phyloP scores from a whole-genome alignment of 441 rosid genomes.

The Gossypium gossypioides region DNA sequence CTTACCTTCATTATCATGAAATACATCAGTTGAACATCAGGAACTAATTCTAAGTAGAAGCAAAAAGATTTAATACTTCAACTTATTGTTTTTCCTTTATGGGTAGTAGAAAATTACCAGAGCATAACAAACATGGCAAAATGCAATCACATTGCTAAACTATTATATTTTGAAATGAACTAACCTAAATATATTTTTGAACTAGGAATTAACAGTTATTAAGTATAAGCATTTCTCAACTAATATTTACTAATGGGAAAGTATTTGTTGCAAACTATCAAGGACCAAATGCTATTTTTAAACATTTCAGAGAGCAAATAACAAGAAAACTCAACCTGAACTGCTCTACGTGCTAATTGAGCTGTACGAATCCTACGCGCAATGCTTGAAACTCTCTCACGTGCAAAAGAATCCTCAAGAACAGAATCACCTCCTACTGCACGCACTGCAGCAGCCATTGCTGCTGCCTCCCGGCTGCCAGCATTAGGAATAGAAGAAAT shows the following conservation, averaged over 20 bases:
- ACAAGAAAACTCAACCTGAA: conserved; percentile 44
- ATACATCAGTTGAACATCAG: not conserved
- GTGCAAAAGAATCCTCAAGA: conserved; percentile 96
- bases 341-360: conserved; percentile 90
- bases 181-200: not conserved
- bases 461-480: conserved; percentile 99
- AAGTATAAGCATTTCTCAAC: not conserved
- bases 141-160: not conserved
- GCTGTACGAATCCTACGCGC: conserved; percentile 88
- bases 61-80: not conserved
- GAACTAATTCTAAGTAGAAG: not conserved
- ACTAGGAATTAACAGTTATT: not conserved
- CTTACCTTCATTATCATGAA: not conserved
- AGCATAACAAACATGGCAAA: not conserved
- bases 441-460: conserved; percentile 99
- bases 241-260: not conserved
- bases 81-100: not conserved
- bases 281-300: not conserved
- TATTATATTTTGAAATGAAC: not conserved
- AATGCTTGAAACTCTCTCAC: conserved; percentile 97
- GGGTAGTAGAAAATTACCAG: not conserved
- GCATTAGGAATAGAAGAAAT: conserved; percentile 98
- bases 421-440: conserved; percentile 99
- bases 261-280: not conserved
- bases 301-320: not conserved